Percentiles rank a stretch among this genome's conserved stretches.
Conservation (phyloP, 208 protist species). For the Acanthamoeba royreba region DNA sequence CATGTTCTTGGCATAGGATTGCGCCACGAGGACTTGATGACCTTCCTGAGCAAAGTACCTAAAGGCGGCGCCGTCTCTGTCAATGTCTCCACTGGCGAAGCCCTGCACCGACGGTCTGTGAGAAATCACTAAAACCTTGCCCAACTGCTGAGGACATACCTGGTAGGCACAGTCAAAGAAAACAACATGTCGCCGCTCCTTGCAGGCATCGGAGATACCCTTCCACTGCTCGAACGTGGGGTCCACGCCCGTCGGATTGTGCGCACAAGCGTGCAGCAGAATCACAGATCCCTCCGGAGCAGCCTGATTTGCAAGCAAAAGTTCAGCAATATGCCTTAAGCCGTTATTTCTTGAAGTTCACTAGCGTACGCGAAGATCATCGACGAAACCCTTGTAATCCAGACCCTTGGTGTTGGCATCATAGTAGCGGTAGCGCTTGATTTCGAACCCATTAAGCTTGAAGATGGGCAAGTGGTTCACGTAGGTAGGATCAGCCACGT, state of each 20-base stretch:
- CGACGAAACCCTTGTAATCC: conserved; percentile 76
- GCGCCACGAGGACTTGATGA: conserved; percentile 60
- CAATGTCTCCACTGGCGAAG: conserved; percentile 93
- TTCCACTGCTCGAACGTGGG: conserved; percentile 93
- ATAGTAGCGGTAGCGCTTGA: conserved; percentile 76
- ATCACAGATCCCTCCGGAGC: conserved; percentile 88
- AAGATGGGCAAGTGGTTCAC: conserved; percentile 78
- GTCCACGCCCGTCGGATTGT: conserved; percentile 99
- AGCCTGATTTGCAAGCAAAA: background rate
- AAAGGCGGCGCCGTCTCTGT: conserved; percentile 79
- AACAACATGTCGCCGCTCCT: conserved; percentile 78
- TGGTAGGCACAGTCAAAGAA: conserved; percentile 94
- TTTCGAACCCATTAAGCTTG: conserved; percentile 62
- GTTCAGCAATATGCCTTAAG: background rate
- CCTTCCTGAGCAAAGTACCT: background rate
- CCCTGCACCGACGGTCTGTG: background rate
- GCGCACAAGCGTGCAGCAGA: conserved; percentile 96
- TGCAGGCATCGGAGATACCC: conserved; percentile 80
- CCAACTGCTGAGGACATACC: background rate
- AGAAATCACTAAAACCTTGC: background rate
- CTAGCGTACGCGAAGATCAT: conserved; percentile 47
- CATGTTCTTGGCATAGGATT: conserved; percentile 98
- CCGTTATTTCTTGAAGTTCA: background rate
- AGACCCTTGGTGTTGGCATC: conserved; percentile 62
- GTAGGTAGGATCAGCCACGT: conserved; percentile 84